Conservation (phyloP, 2,329 filamentous ascomycete genomes). For the Fusarium brachygibbosum region DNA sequence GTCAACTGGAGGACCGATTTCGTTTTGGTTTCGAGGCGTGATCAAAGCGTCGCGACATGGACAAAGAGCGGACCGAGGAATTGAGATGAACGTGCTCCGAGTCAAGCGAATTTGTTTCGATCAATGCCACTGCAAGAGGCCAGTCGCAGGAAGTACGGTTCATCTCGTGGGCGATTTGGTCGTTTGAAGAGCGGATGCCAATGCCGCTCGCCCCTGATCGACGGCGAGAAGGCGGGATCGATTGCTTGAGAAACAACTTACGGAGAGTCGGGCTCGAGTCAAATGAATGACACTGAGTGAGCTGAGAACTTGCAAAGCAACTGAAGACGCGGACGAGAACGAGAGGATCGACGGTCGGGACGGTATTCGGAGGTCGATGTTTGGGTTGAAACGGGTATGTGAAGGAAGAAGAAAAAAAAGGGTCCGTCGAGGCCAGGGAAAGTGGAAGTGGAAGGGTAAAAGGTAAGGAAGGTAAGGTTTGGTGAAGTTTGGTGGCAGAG, state of each 20-base stretch:
- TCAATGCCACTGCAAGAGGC: constrained; percentile 27
- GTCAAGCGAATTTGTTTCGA: constrained; percentile 29
- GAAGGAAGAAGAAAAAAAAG: constrained; percentile 48
- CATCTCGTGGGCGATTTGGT: constrained; percentile 31
- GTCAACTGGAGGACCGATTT: constrained; percentile 12
- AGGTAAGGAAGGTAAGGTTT: constrained; percentile 40
- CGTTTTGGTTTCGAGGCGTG: constrained; percentile 10
- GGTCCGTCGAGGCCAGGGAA: constrained; percentile 43
- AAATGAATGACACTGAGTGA: constrained; percentile 38
- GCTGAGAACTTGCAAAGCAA: constrained; percentile 32
- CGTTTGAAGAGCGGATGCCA: constrained; percentile 11
- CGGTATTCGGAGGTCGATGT: constrained; percentile 34
- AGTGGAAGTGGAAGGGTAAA: constrained; percentile 35
- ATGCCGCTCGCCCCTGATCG: constrained; percentile 19
- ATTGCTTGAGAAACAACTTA: constrained; percentile 40
- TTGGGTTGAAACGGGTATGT: constrained; percentile 44
- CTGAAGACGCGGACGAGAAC: constrained; percentile 39
- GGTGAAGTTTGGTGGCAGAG: constrained; percentile 32
- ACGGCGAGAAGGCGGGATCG: constrained; percentile 15
- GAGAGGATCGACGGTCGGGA: constrained; percentile 42
- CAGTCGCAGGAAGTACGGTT: constrained; percentile 30
- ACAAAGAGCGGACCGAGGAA: constrained; percentile 3
- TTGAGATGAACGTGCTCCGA: constrained; percentile 13
- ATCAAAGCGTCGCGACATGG: constrained; percentile 22
- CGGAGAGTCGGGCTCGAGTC: constrained; percentile 43